A percentile compares a stretch with the other conserved stretches of the same genome.
Evolutionary conservation across 148 eudicot genomes (phyloP).

Genomic region (Arctostaphylos glauca): DNA sequence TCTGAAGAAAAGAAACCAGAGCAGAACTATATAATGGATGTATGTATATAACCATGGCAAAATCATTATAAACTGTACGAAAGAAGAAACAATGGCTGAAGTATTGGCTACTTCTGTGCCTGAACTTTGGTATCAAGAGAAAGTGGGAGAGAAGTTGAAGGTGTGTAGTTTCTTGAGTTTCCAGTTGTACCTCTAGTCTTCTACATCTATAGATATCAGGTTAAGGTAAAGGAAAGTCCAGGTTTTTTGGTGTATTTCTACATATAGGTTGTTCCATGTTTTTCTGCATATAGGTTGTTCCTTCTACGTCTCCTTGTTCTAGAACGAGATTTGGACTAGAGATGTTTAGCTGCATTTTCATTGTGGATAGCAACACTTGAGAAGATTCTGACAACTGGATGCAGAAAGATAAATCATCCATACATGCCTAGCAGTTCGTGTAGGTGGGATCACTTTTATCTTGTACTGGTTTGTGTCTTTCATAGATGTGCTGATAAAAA

Average conservation of each 20-base stretch:
- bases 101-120: background rate
- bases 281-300: background rate
- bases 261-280: no score
- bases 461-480: no score
- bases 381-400: background rate
- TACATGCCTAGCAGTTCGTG: background rate
- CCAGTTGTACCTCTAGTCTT: no score
- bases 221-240: background rate
- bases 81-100: background rate
- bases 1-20: no score
- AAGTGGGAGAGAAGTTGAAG: no score
- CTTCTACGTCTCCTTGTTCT: background rate
- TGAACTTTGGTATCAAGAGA: background rate
- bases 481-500: no score
- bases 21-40: no score
- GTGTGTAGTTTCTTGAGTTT: no score
- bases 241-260: no score
- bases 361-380: constrained; percentile 1
- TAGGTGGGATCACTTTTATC: no score
- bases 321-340: background rate
- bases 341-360: background rate
- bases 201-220: background rate
- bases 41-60: background rate
- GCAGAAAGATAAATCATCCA: no score
- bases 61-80: background rate